Evolutionary conservation across 306 rosid genomes (phyloP).

Genomic region (Abrus pulchellus): DNA sequence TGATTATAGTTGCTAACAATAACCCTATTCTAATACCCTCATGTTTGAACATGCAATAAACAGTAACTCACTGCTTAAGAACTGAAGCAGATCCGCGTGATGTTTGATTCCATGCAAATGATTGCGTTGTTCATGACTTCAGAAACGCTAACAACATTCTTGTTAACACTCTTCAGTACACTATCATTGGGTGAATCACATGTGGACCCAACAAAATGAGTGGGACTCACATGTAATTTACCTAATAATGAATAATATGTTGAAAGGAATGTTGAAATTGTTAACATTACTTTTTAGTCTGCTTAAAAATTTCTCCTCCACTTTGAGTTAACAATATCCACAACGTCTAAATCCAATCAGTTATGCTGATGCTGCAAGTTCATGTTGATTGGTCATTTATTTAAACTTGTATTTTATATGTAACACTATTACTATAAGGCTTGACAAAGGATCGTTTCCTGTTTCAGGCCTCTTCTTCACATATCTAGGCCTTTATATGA

Average conservation of each 20-base stretch:
- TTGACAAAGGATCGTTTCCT: slow-evolving; percentile 30
- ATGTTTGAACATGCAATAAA: not conserved
- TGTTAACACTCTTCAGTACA: not conserved
- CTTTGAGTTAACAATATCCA: not conserved
- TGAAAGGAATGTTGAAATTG: not conserved
- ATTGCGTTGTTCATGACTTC: not conserved
- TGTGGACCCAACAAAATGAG: not conserved
- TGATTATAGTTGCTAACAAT: not conserved
- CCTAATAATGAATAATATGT: no score
- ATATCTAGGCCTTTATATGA: slow-evolving; percentile 78
- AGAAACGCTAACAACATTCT: not conserved
- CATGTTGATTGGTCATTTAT: slow-evolving; percentile 25
- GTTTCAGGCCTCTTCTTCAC: slow-evolving; percentile 77
- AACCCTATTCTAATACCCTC: not conserved
- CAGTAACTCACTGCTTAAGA: not conserved
- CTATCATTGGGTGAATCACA: not conserved
- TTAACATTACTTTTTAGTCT: not conserved
- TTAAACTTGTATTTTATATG: slow-evolving; percentile 2
- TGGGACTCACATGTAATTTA: no score
- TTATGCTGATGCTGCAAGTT: slow-evolving; percentile 5
- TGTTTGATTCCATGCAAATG: slow-evolving; percentile 12
- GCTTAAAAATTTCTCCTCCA: not conserved
- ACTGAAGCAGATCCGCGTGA: not conserved
- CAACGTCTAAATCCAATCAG: not conserved
- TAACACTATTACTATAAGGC: not conserved